Evolutionary conservation across 1,284 basidiomycete genomes (phyloP).

Genomic region (Porodaedalea pini): DNA sequence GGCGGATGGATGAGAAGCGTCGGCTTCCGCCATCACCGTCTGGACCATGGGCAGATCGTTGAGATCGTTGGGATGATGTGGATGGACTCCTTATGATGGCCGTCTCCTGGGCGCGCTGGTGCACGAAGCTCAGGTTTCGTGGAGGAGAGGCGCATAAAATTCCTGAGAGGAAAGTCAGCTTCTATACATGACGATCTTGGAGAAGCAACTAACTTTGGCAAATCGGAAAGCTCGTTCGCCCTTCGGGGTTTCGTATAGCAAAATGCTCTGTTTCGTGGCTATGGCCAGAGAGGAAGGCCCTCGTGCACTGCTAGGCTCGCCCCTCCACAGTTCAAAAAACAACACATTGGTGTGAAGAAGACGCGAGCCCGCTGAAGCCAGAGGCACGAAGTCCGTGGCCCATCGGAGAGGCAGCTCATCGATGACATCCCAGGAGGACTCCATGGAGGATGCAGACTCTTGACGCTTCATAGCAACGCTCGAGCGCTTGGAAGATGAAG

Average conservation of each 20-base stretch:
- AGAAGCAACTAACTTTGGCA: slow-evolving; percentile 52
- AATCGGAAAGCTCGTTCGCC: slow-evolving; percentile 79
- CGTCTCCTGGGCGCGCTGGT: slow-evolving; percentile 58
- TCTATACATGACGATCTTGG: background rate
- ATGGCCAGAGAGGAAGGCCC: slow-evolving; percentile 69
- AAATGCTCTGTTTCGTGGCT: slow-evolving; percentile 66
- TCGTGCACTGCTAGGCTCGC: slow-evolving; percentile 44
- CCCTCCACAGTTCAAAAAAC: slow-evolving; percentile 64
- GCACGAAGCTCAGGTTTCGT: slow-evolving; percentile 60
- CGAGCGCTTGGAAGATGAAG: slow-evolving; percentile 27
- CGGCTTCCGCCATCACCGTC: slow-evolving; percentile 5
- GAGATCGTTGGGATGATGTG: slow-evolving; percentile 24
- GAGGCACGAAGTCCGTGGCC: slow-evolving; percentile 76
- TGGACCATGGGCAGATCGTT: slow-evolving; percentile 2
- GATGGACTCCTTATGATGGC: slow-evolving; percentile 40
- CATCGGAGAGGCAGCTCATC: slow-evolving; percentile 74
- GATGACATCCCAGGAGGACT: slow-evolving; percentile 67
- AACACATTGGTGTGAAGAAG: slow-evolving; percentile 54
- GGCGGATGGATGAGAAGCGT: slow-evolving; percentile 16
- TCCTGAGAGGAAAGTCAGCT: slow-evolving; percentile 45
- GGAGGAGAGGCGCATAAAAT: slow-evolving; percentile 72
- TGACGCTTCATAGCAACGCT: slow-evolving; percentile 14
- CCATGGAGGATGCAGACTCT: slow-evolving; percentile 35
- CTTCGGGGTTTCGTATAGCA: slow-evolving; percentile 74
- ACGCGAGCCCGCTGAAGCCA: slow-evolving; percentile 63